Evolutionary conservation across 1,284 basidiomycete species (phyloP), one percentile per base, ranked within the genome.

Genomic region (Fomitopsis palustris): DNA sequence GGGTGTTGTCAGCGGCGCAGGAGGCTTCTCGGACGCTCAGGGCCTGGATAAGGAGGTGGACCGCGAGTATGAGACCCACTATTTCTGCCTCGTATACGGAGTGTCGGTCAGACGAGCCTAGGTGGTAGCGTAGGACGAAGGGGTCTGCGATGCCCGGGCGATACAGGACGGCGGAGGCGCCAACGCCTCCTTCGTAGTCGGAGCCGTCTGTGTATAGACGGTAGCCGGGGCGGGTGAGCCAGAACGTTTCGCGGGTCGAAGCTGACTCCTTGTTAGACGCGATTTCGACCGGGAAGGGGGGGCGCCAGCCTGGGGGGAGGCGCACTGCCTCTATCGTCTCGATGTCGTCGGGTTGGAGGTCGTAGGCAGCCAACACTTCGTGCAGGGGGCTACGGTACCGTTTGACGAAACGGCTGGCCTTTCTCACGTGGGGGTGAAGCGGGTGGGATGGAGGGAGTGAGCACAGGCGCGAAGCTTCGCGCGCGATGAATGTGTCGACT

Each of bases 391-490:
- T 55, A 4, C 61, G 54, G 51, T 71, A 68, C 2, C 42, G 3
- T 17, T 60, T 57, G 12, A 70, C 61, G 1, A 23, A 16, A 16
- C 21, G 27, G 14, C 53, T 55, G 0, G 69, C 65, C 0, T 53
- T 33, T 4, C 43, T 43, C 9, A 69, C 61, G 0, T 55, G 53
- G 1, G 52, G n/a, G 33, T 59, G 17, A 0, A 78, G 67, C 0
- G 76, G 78, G 62, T 79, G 75, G 0, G 63, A 45, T 0, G 17
- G 4, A 0, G 75, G 74, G 0, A 79, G 67, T 0, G 74, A 71
- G 23, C 69, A 65, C 0, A 79, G 60, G 0, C 73, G 56, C 1
- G 75, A 35, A 0, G 72, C 67, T 2, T 72, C 69, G 0, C 66
- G 47, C 19, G 70, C 62, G 16, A 69, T 65, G 0, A 62, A 33